phyloP scores from a whole-genome alignment of 495 filamentous ascomycete genomes.

The Podospora appendiculata region DNA sequence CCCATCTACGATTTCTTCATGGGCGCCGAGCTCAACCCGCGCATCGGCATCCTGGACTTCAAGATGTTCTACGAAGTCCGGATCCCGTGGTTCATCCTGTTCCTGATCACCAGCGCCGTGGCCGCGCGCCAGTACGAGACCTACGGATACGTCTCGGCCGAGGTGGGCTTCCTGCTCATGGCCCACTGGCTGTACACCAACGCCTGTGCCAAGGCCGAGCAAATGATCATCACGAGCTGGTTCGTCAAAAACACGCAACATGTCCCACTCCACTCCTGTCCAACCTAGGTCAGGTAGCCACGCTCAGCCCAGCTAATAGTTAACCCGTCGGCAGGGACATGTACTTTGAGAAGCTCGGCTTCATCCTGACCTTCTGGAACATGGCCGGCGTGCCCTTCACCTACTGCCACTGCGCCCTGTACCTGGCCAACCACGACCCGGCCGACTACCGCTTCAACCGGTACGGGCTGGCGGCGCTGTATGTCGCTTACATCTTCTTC shows the following conservation, averaged over 20 bases:
- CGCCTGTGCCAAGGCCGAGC: slow-evolving; percentile 93
- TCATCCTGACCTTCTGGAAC: slow-evolving; percentile 99
- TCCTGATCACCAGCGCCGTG: slow-evolving; percentile 67
- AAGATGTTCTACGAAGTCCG: slow-evolving; percentile 99
- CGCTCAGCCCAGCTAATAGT: too few relatives aligned
- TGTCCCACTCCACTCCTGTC: too few relatives aligned
- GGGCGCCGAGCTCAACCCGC: slow-evolving; percentile 94
- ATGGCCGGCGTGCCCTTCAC: slow-evolving; percentile 91
- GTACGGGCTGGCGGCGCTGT: slow-evolving; percentile 58
- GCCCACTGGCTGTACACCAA: slow-evolving; percentile 96
- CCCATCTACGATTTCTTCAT: slow-evolving; percentile 98
- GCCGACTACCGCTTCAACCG: slow-evolving; percentile 73
- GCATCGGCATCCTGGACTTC: slow-evolving; percentile 85
- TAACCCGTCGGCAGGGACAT: slow-evolving; percentile 50
- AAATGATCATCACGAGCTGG: slow-evolving; percentile 87
- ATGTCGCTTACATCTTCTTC: slow-evolving; percentile 67
- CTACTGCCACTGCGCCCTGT: slow-evolving; percentile 96
- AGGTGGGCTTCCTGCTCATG: slow-evolving; percentile 81
- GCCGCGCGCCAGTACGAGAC: slow-evolving; percentile 81
- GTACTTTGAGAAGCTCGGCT: slow-evolving; percentile 99
- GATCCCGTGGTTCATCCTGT: slow-evolving; percentile 91
- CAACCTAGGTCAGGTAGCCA: too few relatives aligned
- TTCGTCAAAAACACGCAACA: too few relatives aligned
- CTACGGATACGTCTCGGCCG: slow-evolving; percentile 86
- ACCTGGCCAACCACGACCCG: slow-evolving; percentile 82